Conservation (phyloP, 805 yeast genomes). For the Sugiyamaella mastotermitis region DNA sequence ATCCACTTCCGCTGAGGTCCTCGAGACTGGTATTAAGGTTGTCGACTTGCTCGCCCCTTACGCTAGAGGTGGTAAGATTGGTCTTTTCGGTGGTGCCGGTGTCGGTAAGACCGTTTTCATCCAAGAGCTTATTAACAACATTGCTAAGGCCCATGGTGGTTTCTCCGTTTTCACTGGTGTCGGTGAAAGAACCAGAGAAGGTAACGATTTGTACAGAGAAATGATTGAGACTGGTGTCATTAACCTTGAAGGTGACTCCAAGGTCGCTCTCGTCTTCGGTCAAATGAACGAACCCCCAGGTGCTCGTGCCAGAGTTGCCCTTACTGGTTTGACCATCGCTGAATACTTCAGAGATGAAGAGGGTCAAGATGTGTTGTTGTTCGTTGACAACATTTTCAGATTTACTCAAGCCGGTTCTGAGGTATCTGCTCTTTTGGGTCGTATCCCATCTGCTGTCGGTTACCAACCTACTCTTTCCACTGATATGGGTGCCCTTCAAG, state of each 20-base stretch:
- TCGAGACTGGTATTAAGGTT: slow-evolving; percentile 99
- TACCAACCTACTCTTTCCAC: slow-evolving; percentile 99
- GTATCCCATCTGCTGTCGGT: slow-evolving; percentile 99
- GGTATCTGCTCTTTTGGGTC: slow-evolving; percentile 99
- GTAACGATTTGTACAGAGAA: slow-evolving; percentile 99
- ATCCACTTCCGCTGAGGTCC: slow-evolving; percentile 95
- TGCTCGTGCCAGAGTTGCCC: slow-evolving; percentile 99
- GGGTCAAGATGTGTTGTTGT: slow-evolving; percentile 99
- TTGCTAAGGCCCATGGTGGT: slow-evolving; percentile 99
- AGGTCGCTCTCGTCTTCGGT: slow-evolving; percentile 99
- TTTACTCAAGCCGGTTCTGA: slow-evolving; percentile 99
- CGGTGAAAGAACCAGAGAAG: slow-evolving; percentile 99
- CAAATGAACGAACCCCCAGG: slow-evolving; percentile 99
- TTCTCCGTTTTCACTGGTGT: slow-evolving; percentile 99
- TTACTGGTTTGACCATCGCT: slow-evolving; percentile 99
- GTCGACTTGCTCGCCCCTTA: slow-evolving; percentile 98
- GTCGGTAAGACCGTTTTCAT: slow-evolving; percentile 99
- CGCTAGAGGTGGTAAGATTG: slow-evolving; percentile 99
- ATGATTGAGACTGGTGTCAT: slow-evolving; percentile 99
- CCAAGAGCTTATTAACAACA: slow-evolving; percentile 99
- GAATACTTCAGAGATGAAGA: slow-evolving; percentile 99
- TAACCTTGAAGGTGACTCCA: slow-evolving; percentile 98
- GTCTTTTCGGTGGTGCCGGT: slow-evolving; percentile 99
- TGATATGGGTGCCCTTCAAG: slow-evolving; percentile 99
- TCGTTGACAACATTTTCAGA: slow-evolving; percentile 99